Conservation (phyloP, 352 stramenopile species). For the Lagenidium sp. region DNA sequence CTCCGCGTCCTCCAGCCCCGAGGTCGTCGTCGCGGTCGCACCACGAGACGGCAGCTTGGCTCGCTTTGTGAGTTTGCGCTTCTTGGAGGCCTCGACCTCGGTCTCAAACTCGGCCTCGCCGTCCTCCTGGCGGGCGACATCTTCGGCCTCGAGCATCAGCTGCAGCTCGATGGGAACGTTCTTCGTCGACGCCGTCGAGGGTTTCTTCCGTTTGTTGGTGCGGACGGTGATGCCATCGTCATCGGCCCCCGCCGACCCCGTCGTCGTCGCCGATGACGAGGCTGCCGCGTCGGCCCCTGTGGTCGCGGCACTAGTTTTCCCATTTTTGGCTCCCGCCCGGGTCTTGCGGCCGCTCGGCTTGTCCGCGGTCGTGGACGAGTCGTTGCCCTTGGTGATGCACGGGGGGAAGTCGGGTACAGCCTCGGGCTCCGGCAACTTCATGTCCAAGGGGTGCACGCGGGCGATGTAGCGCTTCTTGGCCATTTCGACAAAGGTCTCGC, state of each 20-base stretch:
- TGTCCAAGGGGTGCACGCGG: constrained; percentile 73
- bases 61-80: constrained; percentile 61
- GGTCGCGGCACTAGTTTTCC: constrained; percentile 2
- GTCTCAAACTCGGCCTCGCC: constrained; percentile 57
- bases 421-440: constrained; percentile 56
- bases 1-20: neutral
- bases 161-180: constrained; percentile 74
- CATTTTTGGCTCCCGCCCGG: neutral
- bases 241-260: constrained; percentile 56
- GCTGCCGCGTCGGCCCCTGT: neutral
- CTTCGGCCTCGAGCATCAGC: constrained; percentile 79
- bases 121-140: constrained; percentile 25
- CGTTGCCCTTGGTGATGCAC: constrained; percentile 50
- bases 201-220: constrained; percentile 58
- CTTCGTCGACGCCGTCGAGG: constrained; percentile 20
- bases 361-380: constrained; percentile 10
- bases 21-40: constrained; percentile 7
- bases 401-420: constrained; percentile 47
- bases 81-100: constrained; percentile 39
- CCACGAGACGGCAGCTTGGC: constrained; percentile 71
- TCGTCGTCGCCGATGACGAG: constrained; percentile 15
- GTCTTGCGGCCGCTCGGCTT: constrained; percentile 12
- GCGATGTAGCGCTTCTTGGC: constrained; percentile 85
- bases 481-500: constrained; percentile 78
- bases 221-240: constrained; percentile 72